These are phyloP conservation scores for Cytidiella melzeri DNA, from an alignment of 768 basidiomycete genomes.

Conservation along the genomic window DNA sequence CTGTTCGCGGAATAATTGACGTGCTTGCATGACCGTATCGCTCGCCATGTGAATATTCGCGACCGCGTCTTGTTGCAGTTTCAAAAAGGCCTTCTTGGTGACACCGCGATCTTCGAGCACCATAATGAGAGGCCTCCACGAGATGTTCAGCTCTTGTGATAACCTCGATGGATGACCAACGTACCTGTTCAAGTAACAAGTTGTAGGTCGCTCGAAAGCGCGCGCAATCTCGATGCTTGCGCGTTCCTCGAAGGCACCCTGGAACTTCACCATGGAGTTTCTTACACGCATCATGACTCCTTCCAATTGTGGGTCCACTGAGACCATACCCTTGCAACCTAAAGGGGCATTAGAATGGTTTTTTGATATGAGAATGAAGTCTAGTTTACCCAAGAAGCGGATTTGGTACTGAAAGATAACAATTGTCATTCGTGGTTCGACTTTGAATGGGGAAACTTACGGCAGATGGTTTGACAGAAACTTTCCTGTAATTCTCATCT, in stretches of 20 bases:
- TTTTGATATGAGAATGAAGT: neutral
- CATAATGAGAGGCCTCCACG: constrained; percentile 62
- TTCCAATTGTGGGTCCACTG: constrained; percentile 48
- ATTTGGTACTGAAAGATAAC: constrained; percentile 56
- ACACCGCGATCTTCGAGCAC: constrained; percentile 74
- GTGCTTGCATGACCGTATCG: constrained; percentile 45
- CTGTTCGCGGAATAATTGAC: constrained; percentile 43
- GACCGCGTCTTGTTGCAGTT: constrained; percentile 56
- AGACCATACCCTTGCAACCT: constrained; percentile 72
- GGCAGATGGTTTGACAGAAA: constrained; percentile 47
- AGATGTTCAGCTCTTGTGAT: neutral
- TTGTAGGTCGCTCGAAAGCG: constrained; percentile 52
- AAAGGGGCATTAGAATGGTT: neutral
- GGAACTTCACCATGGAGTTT: constrained; percentile 72
- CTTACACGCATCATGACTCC: constrained; percentile 67
- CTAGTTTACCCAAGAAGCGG: constrained; percentile 56
- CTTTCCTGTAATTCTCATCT: constrained; percentile 19
- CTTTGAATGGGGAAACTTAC: constrained; percentile 35
- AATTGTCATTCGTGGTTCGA: constrained; percentile 13
- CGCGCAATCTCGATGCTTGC: constrained; percentile 73
- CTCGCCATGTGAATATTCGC: constrained; percentile 53
- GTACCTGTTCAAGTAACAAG: constrained; percentile 69
- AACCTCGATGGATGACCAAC: constrained; percentile 8
- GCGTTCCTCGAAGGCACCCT: constrained; percentile 35
- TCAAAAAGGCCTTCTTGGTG: constrained; percentile 45